Conservation (phyloP, 2,329 filamentous ascomycete species). For the Xylaria sp. region DNA sequence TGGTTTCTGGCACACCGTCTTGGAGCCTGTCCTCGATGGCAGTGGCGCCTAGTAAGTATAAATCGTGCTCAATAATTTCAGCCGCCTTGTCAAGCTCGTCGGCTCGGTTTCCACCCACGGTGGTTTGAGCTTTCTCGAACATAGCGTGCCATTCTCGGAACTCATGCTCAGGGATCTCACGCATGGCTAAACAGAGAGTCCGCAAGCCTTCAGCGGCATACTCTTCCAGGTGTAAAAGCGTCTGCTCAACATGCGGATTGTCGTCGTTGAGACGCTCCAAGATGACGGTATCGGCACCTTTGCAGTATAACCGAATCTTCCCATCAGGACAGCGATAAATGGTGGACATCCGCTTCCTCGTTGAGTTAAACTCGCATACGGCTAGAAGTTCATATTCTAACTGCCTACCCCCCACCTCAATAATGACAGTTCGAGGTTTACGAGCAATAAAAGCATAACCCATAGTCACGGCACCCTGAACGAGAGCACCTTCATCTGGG, state of each 20-base stretch:
- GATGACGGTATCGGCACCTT: constrained; percentile 97
- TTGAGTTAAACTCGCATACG: constrained; percentile 99
- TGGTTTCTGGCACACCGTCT: constrained; percentile 96
- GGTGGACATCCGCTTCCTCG: constrained; percentile 95
- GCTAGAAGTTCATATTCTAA: constrained; percentile 89
- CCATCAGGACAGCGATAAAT: constrained; percentile 97
- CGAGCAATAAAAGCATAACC: constrained; percentile 91
- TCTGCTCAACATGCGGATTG: constrained; percentile 87
- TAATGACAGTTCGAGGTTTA: constrained; percentile 86
- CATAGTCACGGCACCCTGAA: constrained; percentile 83
- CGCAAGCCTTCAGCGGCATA: constrained; percentile 96
- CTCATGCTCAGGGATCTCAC: constrained; percentile 88
- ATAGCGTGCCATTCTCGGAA: constrained; percentile 86
- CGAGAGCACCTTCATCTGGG: constrained; percentile 94
- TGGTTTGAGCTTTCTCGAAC: constrained; percentile 86
- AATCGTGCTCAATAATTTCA: constrained; percentile 91
- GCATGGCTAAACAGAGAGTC: constrained; percentile 92
- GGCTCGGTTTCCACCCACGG: constrained; percentile 87
- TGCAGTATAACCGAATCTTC: constrained; percentile 91
- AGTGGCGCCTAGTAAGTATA: constrained; percentile 90
- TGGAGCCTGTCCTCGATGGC: constrained; percentile 97
- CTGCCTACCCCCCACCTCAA: constrained; percentile 74
- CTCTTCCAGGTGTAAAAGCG: constrained; percentile 93
- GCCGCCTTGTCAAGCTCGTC: constrained; percentile 97
- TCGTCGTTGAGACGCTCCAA: constrained; percentile 84